Base-by-base conservation (phyloP, 257 asterid species). In the Eucommia ulmoides region DNA sequence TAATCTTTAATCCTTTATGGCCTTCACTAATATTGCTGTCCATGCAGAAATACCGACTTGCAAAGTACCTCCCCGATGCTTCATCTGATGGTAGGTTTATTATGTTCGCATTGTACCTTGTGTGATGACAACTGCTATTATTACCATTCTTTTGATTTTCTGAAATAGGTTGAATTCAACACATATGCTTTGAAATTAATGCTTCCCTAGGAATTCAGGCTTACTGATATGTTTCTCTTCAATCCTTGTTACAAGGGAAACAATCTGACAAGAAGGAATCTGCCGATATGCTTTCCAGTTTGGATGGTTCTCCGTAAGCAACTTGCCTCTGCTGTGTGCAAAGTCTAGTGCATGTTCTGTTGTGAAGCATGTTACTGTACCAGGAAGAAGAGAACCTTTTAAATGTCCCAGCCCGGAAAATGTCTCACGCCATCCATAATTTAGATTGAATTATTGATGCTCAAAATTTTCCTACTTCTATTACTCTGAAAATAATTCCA, bases 41-140 rank as follows among this genome's bases (percentile, higher is more conserved):
- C 29, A 19, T 66, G 61, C 82, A 91, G 99, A 91, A 91, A 67
- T 91, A 86, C 68, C 83, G 99, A 62, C 96, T 91, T 63, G 99
- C 99, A 58, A 91, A 91, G 71, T 91, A 83, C 74, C 95, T 91
- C 60, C 99, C 96, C 38, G 99, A 91, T 68, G 74, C 93, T 54
- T 81, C 94, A 48, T 71, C 84, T 50, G 99, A 91, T 74, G 99
- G 99, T 91, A 73, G 53, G 83, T 52, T 41, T 58, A 49, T 45
- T 33, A 8, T 54, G 33, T 60, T 20, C 21, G 51, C 45, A 22
- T 49, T 45, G 42, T 41, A 35, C 52, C 8, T 44, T n/a, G 52
- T 56, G 21, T 52, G 19, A 23, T 29, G 23, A 21, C 1, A 8
- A 26, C 35, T 10, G 18, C 53, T 23, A 44, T 50, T 50, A 26